Conservation (phyloP, 345 rosid species). For the Boechera retrofracta region DNA sequence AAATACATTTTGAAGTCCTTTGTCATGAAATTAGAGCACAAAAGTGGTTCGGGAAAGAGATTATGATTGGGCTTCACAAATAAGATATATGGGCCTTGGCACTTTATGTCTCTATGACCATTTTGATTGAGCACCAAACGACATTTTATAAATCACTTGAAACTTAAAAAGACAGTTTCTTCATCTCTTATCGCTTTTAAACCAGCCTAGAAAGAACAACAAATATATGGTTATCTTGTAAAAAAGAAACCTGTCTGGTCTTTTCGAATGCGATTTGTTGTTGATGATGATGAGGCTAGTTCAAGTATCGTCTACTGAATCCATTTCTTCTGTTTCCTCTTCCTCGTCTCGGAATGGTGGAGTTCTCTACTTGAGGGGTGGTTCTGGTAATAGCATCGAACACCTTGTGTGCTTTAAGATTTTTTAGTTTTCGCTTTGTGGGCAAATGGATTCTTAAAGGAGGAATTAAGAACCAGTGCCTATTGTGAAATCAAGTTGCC, state of each 20-base stretch:
- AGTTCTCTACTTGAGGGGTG: slow-evolving; percentile 6
- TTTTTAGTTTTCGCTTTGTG: not conserved
- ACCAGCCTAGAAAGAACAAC: no score
- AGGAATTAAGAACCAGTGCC: not conserved
- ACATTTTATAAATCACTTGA: no score
- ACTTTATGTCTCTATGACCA: no score
- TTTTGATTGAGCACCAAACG: no score
- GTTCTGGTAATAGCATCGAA: slow-evolving; percentile 45
- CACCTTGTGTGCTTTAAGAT: slow-evolving; percentile 32
- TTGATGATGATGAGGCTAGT: slow-evolving; percentile 13
- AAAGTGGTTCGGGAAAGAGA: no score
- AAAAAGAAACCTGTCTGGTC: not conserved
- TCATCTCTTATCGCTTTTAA: no score
- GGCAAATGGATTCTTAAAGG: not conserved
- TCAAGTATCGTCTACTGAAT: slow-evolving; percentile 22
- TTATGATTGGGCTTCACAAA: no score
- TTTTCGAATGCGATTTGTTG: not conserved
- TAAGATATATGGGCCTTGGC: no score
- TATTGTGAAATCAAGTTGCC: not conserved
- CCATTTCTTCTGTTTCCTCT: slow-evolving; percentile 10
- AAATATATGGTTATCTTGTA: not conserved
- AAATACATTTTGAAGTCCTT: no score
- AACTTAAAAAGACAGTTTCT: no score
- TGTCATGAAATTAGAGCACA: no score
- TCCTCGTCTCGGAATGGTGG: slow-evolving; percentile 12